phyloP scores from a whole-genome alignment of 2,329 filamentous ascomycete genomes.

The Diaporthe ilicicola region DNA sequence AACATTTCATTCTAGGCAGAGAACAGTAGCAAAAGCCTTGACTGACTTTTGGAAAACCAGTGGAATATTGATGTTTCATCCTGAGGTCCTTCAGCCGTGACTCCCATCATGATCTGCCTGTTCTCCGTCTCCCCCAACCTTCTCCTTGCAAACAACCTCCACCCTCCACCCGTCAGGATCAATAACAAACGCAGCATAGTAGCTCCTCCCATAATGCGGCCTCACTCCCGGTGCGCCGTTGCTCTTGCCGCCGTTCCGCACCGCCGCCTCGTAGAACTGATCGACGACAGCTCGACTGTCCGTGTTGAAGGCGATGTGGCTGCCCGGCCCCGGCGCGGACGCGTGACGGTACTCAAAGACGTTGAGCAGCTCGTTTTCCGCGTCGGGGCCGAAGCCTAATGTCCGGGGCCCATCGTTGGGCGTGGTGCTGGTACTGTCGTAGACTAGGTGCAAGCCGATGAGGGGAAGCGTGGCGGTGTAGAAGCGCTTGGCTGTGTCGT shows the following conservation, averaged over 20 bases:
- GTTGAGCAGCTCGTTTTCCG: constrained; percentile 41
- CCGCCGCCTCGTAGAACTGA: constrained; percentile 41
- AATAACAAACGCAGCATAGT: constrained; percentile 46
- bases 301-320: constrained; percentile 46
- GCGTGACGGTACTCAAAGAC: constrained; percentile 41
- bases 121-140: not conserved
- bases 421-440: constrained; percentile 38
- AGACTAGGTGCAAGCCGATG: constrained; percentile 42
- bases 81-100: not conserved
- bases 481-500: constrained; percentile 41
- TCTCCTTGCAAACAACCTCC: constrained; percentile 37
- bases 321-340: constrained; percentile 40
- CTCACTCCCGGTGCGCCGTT: constrained; percentile 44
- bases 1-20: too few relatives aligned
- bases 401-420: constrained; percentile 32
- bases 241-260: constrained; percentile 40
- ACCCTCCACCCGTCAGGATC: constrained; percentile 43
- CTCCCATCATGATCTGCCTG: not conserved
- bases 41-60: too few relatives aligned
- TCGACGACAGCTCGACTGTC: constrained; percentile 40
- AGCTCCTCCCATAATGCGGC: constrained; percentile 42
- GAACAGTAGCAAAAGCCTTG: too few relatives aligned
- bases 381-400: constrained; percentile 42
- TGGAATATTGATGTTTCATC: too few relatives aligned
- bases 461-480: constrained; percentile 41